Base-by-base conservation (phyloP, 805 yeast genomes). In the Hanseniaspora clermontiae region DNA sequence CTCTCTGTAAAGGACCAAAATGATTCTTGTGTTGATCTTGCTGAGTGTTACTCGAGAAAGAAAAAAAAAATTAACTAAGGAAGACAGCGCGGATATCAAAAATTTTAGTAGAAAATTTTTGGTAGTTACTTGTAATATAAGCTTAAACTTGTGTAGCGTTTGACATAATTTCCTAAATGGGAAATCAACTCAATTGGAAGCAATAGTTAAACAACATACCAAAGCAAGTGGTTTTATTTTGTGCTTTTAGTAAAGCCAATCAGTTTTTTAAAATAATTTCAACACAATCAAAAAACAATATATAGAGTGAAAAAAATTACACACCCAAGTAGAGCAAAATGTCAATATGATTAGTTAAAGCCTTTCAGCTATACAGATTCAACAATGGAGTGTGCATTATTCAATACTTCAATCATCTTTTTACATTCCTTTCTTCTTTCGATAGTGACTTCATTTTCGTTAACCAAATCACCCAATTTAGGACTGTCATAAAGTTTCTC, bases 391-490 rank as follows among this genome's bases (percentile, higher is more conserved):
- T 87, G 81, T 31, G 97, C 98, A 70, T 88, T 83, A 65, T 76
- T 80, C 70, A 93, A 77, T 52, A 91, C 91, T 63, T 86, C 93
- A 57, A 93, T 95, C 97, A 93, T 93, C 76, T 86, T 87, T 68
- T 82, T 74, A 70, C 97, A 90, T 71, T 93, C 97, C 66, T 83
- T 84, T 72, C 98, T 84, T 76, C 96, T 84, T 70, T 89, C 95
- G 59, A 88, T 89, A 0, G 97, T 93, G 55, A 80, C 69, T 55
- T 91, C 97, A 65, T 90, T 89, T 71, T 93, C 98, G 71, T 84
- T 87, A 42, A 91, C 88, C 67, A 93, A 75, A 49, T 81, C 85
- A 51, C 76, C 84, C 65, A 88, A 75, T 62, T 85, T 87, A 46
- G 79, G 80, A 57, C 82, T 78, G 60, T 84, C 82, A 71, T 91